Base-by-base conservation (phyloP, 139 green algal species). In the Auxenochlorella pyrenoidosa region DNA sequence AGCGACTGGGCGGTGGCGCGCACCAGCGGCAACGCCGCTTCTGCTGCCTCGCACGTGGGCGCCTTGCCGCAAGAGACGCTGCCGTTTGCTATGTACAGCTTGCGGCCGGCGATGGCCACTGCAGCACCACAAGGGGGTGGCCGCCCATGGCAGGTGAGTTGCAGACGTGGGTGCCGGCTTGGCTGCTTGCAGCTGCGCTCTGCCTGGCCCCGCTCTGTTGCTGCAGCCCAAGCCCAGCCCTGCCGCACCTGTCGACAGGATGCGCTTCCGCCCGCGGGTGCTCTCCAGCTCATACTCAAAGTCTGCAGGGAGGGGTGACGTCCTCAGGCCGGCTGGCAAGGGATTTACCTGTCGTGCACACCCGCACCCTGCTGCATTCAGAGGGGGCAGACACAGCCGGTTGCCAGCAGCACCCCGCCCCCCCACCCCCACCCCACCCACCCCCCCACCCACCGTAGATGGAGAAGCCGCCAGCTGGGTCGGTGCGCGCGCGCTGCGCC, bases 221-320 rank as follows among this genome's bases (percentile, higher is more conserved):
- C 54, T 13, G 16, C 54, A 63, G 15, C 54, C 54, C 54, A 63
- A 8, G 54, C 18, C 54, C 12, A 4, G 15, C 54, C 54, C 16
- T 73, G 47, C 32, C 78, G 6, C 59, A 85, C 80, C 80, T 22
- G 92, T 94, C 75, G 94, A 95, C 43, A 97, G 71, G 34, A 97
- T 94, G 34, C 93, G 89, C 89, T 98, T 98, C 18, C 83, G 84
- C 0, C 95, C 95, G 0, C 95, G 90, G 0, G 95, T 98, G 84
- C 83, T 95, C 87, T 96, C 91, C 60, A 98, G 89, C n/a, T 96
- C 92, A 73, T 98, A 98, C 90, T 95, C 91, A 47, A 94, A 96
- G 24, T 93, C 60, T 26, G 60, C 41, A 24, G 51, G 71, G 30
- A 75, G 32, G n/a, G n/a, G n/a, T n/a, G n/a, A n/a, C n/a, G n/a